These are phyloP conservation scores for Skeletonema marinoi DNA, from an alignment of 108 stramenopile species.

Conservation along the genomic window DNA sequence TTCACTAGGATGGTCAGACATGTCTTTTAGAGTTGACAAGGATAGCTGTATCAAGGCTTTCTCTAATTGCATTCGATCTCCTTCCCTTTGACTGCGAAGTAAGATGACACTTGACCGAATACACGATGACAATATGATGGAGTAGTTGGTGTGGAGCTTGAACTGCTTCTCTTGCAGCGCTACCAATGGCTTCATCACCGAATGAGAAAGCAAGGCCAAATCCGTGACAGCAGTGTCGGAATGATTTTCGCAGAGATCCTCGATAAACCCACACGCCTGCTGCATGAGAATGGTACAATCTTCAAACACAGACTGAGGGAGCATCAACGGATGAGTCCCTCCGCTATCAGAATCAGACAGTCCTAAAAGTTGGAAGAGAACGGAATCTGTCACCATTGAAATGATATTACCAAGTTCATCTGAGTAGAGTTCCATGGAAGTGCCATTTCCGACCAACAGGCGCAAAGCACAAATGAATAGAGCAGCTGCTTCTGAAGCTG, in stretches of 20 bases:
- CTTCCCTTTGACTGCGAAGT: conserved; percentile 13
- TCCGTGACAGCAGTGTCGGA: conserved; percentile 7
- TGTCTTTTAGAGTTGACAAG: conserved; percentile 26
- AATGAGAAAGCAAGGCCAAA: conserved; percentile 30
- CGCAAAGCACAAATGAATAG: conserved; percentile 27
- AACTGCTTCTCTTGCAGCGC: conserved; percentile 40
- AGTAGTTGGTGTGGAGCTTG: not conserved
- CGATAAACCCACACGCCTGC: conserved; percentile 43
- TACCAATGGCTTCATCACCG: conserved; percentile 52
- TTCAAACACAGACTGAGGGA: not conserved
- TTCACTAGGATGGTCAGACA: conserved; percentile 4
- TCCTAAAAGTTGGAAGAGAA: conserved; percentile 8
- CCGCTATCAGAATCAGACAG: not conserved
- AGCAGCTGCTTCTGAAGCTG: conserved; percentile 12
- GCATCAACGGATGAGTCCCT: not conserved
- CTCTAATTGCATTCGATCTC: conserved; percentile 20
- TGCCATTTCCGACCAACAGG: conserved; percentile 15
- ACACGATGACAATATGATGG: conserved; percentile 28
- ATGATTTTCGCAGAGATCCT: conserved; percentile 27
- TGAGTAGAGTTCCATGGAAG: conserved; percentile 1
- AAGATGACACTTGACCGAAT: conserved; percentile 31
- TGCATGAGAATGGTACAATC: conserved; percentile 9
- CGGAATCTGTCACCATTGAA: conserved; percentile 24
- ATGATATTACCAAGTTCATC: conserved; percentile 20
- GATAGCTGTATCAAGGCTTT: conserved; percentile 56